Conservation (phyloP, 2,329 filamentous ascomycete genomes). For the Fusarium napiforme region DNA sequence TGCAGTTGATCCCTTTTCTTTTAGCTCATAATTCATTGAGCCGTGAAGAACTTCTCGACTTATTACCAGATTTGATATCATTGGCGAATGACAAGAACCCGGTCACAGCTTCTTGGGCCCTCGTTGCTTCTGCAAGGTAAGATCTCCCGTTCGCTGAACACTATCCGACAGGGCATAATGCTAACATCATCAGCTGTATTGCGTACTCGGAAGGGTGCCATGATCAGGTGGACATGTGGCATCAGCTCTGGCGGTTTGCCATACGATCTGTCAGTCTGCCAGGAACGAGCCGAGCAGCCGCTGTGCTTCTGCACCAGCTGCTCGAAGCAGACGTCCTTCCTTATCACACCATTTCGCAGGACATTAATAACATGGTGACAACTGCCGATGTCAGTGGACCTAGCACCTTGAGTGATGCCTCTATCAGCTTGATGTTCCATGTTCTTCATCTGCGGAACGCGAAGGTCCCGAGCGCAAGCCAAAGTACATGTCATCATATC, state of each 20-base stretch:
- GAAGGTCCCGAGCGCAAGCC: slow-evolving; percentile 74
- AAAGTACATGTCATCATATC: slow-evolving; percentile 75
- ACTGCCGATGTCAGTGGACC: slow-evolving; percentile 87
- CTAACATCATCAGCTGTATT: slow-evolving; percentile 50
- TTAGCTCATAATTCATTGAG: slow-evolving; percentile 58
- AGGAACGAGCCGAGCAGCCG: slow-evolving; percentile 79
- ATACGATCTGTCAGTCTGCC: slow-evolving; percentile 76
- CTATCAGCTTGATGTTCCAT: slow-evolving; percentile 76
- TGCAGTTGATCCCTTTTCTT: slow-evolving; percentile 70
- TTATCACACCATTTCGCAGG: slow-evolving; percentile 74
- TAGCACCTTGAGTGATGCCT: slow-evolving; percentile 80
- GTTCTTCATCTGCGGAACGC: slow-evolving; percentile 74
- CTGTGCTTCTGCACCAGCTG: slow-evolving; percentile 76
- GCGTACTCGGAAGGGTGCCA: slow-evolving; percentile 47
- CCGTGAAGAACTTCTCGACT: slow-evolving; percentile 62
- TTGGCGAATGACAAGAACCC: slow-evolving; percentile 76
- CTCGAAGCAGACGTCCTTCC: slow-evolving; percentile 73
- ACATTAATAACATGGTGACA: slow-evolving; percentile 76
- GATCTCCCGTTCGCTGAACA: slow-evolving; percentile 29
- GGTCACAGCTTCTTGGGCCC: slow-evolving; percentile 79
- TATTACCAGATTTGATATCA: slow-evolving; percentile 68
- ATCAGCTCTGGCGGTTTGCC: slow-evolving; percentile 79
- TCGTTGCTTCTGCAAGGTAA: slow-evolving; percentile 84
- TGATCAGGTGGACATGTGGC: slow-evolving; percentile 65
- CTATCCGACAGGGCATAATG: background rate